A percentile compares a stretch with the other conserved stretches of the same genome.
Evolutionary conservation across 2,329 filamentous ascomycete species (phyloP).

Genomic region (Penicillium sp.): DNA sequence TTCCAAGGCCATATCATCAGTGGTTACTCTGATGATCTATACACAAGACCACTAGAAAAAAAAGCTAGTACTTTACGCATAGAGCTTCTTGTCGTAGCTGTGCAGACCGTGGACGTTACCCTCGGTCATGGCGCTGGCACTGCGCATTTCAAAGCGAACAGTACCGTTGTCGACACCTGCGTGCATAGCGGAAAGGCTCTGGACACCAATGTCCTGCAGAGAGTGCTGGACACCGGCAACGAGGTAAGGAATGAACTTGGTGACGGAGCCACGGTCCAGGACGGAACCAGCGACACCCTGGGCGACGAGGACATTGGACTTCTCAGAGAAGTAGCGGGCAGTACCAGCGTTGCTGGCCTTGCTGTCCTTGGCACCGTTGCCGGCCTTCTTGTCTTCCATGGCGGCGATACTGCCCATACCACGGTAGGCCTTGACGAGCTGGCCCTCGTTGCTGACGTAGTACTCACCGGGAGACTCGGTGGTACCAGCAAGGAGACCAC

Average conservation of each 20-base stretch:
- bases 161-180: constrained; percentile 70
- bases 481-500: constrained; percentile 92
- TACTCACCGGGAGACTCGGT: constrained; percentile 97
- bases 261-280: constrained; percentile 68
- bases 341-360: constrained; percentile 84
- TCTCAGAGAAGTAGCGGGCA: constrained; percentile 97
- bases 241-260: constrained; percentile 94
- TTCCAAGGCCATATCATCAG: constrained; percentile 34
- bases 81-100: constrained; percentile 99
- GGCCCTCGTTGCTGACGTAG: constrained; percentile 92
- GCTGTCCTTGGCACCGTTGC: constrained; percentile 67
- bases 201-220: constrained; percentile 89
- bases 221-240: constrained; percentile 96
- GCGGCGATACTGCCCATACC: constrained; percentile 99
- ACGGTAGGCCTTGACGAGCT: constrained; percentile 98
- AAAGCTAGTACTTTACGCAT: constrained; percentile 62
- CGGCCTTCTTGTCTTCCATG: constrained; percentile 99
- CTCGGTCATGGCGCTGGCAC: constrained; percentile 91
- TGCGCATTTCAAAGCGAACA: constrained; percentile 91
- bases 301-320: constrained; percentile 89
- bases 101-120: constrained; percentile 96
- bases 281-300: constrained; percentile 86
- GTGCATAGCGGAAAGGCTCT: constrained; percentile 77
- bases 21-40: constrained; percentile 21
- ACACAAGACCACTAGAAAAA: constrained; percentile 24